Conservation (phyloP, 805 yeast genomes). For the Candida nemodendra region DNA sequence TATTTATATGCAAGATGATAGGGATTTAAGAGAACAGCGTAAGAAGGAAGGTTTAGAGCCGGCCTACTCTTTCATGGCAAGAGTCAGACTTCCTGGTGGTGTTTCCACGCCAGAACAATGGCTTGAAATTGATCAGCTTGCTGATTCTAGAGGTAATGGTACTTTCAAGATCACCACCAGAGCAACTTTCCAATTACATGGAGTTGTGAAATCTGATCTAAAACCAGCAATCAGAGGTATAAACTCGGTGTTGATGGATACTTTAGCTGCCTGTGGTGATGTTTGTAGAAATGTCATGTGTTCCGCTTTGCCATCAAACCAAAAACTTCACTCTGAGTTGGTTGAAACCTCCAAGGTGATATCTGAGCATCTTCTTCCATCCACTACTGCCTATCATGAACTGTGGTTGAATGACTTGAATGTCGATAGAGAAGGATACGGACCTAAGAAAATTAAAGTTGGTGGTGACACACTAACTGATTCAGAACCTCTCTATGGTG, state of each 20-base stretch:
- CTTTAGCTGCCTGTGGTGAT: conserved; percentile 98
- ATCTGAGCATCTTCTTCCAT: conserved; percentile 82
- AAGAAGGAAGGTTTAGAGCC: conserved; percentile 93
- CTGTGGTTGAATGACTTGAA: conserved; percentile 65
- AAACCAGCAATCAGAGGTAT: conserved; percentile 91
- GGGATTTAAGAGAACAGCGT: conserved; percentile 91
- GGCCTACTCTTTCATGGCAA: conserved; percentile 94
- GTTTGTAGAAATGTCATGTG: conserved; percentile 95
- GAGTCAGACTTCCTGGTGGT: conserved; percentile 95
- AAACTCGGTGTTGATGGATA: conserved; percentile 87
- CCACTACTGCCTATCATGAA: conserved; percentile 94
- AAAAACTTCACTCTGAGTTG: conserved; percentile 76
- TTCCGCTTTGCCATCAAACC: conserved; percentile 84
- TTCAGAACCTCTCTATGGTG: conserved; percentile 87
- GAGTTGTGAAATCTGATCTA: conserved; percentile 84
- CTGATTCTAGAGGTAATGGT: conserved; percentile 84
- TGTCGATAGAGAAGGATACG: conserved; percentile 62
- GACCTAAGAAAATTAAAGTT: conserved; percentile 81
- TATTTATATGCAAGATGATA: conserved; percentile 97
- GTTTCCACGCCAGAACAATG: conserved; percentile 85
- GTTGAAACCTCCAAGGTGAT: conserved; percentile 59
- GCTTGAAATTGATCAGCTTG: conserved; percentile 78
- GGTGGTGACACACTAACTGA: conserved; percentile 81
- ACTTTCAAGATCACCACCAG: conserved; percentile 93
- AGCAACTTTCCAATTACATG: conserved; percentile 96